These are phyloP conservation scores for Floccularia luteovirens DNA, from an alignment of 768 basidiomycete genomes.

Conservation along the genomic window DNA sequence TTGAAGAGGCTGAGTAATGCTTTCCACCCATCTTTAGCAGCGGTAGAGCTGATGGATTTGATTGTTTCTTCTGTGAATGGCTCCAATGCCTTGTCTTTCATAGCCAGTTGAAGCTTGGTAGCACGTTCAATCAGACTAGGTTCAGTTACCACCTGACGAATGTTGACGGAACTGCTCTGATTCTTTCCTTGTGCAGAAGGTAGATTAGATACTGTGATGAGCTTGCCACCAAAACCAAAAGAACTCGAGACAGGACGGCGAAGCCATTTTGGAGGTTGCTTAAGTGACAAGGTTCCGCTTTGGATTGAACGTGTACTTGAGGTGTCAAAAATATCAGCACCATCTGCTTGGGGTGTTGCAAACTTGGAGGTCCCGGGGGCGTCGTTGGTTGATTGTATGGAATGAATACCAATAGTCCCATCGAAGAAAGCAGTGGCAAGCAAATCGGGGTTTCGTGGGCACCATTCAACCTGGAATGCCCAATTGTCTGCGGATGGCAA, in stretches of 20 bases:
- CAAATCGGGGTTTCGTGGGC: constrained; percentile 80
- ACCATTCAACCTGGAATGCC: constrained; percentile 98
- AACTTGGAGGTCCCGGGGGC: constrained; percentile 25
- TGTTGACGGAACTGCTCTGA: constrained; percentile 77
- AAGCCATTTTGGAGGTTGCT: constrained; percentile 96
- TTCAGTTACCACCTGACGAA: constrained; percentile 76
- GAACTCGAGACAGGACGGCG: constrained; percentile 72
- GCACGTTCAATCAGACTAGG: constrained; percentile 68
- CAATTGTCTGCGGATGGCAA: constrained; percentile 90
- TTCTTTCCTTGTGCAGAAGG: constrained; percentile 64
- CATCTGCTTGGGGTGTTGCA: constrained; percentile 38
- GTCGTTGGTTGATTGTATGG: constrained; percentile 84
- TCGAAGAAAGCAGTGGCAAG: constrained; percentile 94
- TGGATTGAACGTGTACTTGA: constrained; percentile 40
- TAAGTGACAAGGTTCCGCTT: constrained; percentile 67
- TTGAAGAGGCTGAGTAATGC: constrained; percentile 85
- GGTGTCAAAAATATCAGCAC: constrained; percentile 80
- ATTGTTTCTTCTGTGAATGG: constrained; percentile 62
- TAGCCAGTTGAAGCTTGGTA: constrained; percentile 52
- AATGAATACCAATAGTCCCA: constrained; percentile 89
- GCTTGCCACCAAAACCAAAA: constrained; percentile 89
- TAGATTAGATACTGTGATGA: constrained; percentile 79
- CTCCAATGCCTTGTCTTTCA: constrained; percentile 49
- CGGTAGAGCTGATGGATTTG: constrained; percentile 16
- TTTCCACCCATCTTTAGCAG: constrained; percentile 66